These are phyloP conservation scores for Fusarium albosuccineum DNA, from an alignment of 2,329 filamentous ascomycete genomes.

Conservation along the genomic window DNA sequence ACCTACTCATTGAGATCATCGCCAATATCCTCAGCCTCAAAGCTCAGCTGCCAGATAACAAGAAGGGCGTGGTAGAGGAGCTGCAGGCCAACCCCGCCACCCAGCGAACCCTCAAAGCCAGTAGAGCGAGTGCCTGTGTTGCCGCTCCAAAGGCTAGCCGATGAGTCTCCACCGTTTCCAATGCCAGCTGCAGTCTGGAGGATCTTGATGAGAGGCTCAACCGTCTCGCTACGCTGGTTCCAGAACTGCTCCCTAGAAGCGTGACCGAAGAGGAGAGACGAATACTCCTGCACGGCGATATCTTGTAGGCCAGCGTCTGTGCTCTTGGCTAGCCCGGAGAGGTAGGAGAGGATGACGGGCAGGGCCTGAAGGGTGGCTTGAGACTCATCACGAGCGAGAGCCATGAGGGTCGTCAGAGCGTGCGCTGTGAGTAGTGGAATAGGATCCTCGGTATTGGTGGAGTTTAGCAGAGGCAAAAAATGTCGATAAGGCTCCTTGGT, in stretches of 20 bases:
- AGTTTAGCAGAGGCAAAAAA: slow-evolving; percentile 87
- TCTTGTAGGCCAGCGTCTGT: slow-evolving; percentile 93
- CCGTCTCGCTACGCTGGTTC: slow-evolving; percentile 87
- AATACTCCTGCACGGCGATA: slow-evolving; percentile 94
- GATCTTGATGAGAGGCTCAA: slow-evolving; percentile 85
- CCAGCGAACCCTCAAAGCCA: slow-evolving; percentile 72
- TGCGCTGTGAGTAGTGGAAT: slow-evolving; percentile 92
- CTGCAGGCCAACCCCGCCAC: slow-evolving; percentile 90
- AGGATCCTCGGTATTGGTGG: slow-evolving; percentile 79
- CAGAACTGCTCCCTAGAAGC: slow-evolving; percentile 87
- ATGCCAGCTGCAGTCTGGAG: slow-evolving; percentile 82
- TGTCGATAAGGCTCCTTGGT: slow-evolving; percentile 84
- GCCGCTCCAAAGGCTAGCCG: slow-evolving; percentile 73
- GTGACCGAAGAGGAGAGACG: slow-evolving; percentile 81
- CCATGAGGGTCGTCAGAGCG: slow-evolving; percentile 84
- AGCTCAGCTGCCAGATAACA: slow-evolving; percentile 96
- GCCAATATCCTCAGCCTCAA: slow-evolving; percentile 81
- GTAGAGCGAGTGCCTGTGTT: slow-evolving; percentile 66
- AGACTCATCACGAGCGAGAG: slow-evolving; percentile 72
- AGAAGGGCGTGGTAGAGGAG: slow-evolving; percentile 94
- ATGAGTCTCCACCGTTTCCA: slow-evolving; percentile 72
- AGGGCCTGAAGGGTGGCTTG: slow-evolving; percentile 80
- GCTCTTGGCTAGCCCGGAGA: slow-evolving; percentile 85
- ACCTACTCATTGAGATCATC: slow-evolving; percentile 87
- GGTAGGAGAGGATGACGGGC: slow-evolving; percentile 85